A percentile compares a stretch with the other conserved stretches of the same genome.
phyloP scores from a whole-genome alignment of 306 rosid species.

The Citrullus amarus region DNA sequence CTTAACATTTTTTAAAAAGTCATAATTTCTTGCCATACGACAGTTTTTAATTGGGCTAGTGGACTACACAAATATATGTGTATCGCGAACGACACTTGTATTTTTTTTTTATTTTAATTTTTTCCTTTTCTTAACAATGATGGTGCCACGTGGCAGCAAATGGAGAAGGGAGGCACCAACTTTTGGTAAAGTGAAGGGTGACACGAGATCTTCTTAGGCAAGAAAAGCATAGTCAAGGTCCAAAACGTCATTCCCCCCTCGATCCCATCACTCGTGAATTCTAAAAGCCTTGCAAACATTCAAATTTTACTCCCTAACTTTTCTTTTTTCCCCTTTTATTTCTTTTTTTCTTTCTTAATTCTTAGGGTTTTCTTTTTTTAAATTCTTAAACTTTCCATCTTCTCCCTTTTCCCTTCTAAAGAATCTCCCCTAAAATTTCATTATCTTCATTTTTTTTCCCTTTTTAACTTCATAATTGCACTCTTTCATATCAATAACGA shows the following conservation, averaged over 20 bases:
- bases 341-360: background rate
- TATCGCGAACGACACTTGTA: too few relatives aligned
- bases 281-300: conserved; percentile 3
- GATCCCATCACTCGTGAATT: conserved; percentile 13
- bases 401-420: background rate
- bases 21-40: too few relatives aligned
- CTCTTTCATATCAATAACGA: too few relatives aligned
- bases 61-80: too few relatives aligned
- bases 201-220: conserved; percentile 50
- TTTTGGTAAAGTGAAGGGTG: conserved; percentile 32
- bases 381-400: conserved; percentile 4
- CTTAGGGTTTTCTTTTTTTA: background rate
- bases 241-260: conserved; percentile 16
- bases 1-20: too few relatives aligned
- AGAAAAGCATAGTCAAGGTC: conserved; percentile 79
- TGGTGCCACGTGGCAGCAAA: conserved; percentile 25
- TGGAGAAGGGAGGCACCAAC: conserved; percentile 23
- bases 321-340: background rate
- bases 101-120: too few relatives aligned
- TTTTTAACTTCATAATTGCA: background rate
- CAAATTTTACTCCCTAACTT: background rate
- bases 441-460: background rate
- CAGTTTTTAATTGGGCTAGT: too few relatives aligned
- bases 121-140: background rate
- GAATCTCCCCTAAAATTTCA: background rate